Evolutionary conservation across 176 grass and related monocot genomes (phyloP).

Genomic region (Aechmea fasciata): DNA sequence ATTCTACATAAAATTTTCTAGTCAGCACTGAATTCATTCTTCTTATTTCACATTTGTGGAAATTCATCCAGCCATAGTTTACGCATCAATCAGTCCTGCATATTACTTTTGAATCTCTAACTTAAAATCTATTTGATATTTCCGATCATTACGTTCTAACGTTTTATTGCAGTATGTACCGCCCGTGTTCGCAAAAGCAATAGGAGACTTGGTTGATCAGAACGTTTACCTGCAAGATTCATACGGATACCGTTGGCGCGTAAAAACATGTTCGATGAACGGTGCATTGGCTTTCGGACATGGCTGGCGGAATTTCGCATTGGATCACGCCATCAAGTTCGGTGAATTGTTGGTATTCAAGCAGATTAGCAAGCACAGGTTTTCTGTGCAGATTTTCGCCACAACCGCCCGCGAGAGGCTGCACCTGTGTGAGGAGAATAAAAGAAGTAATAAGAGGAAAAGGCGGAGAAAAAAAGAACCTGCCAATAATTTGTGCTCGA

Average conservation of each 20-base stretch:
- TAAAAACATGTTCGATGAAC: constrained; percentile 16
- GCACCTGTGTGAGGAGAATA: constrained; percentile 35
- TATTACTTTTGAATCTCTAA: too few species aligned
- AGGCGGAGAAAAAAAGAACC: background rate
- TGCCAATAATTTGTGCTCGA: background rate
- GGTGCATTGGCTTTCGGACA: constrained; percentile 31
- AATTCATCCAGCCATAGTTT: too few species aligned
- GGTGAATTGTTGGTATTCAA: constrained; percentile 65
- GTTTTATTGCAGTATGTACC: constrained; percentile 40
- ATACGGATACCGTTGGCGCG: constrained; percentile 37
- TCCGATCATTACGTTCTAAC: too few species aligned
- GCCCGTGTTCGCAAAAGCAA: constrained; percentile 33
- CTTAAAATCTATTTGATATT: too few species aligned
- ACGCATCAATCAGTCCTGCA: too few species aligned
- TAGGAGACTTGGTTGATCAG: constrained; percentile 21
- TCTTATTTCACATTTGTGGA: too few species aligned
- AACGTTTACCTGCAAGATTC: constrained; percentile 44
- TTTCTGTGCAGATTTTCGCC: constrained; percentile 54
- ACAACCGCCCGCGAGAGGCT: constrained; percentile 38
- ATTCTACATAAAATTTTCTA: too few species aligned
- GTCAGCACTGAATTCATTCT: too few species aligned
- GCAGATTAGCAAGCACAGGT: constrained; percentile 34
- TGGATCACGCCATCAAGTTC: constrained; percentile 36
- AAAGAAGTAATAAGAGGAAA: constrained; percentile 44
- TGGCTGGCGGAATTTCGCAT: constrained; percentile 54